Conservation (phyloP, 495 filamentous ascomycete species). For the Talaromyces nanjingensis region DNA sequence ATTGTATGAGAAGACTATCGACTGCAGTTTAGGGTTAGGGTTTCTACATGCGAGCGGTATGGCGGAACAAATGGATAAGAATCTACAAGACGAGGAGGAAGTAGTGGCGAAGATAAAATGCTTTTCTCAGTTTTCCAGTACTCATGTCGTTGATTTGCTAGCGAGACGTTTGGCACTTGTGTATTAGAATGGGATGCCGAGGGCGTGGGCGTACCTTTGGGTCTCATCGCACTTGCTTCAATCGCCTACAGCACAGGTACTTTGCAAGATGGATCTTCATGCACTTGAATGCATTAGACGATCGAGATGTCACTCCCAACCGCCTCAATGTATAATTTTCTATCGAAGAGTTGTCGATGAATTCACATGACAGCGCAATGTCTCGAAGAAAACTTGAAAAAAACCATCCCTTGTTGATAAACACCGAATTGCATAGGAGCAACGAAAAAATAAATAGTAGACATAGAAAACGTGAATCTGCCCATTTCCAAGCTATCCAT, state of each 20-base stretch:
- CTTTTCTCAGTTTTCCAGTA: no score
- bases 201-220: no score
- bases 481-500: constrained; percentile 3
- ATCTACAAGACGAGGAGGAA: no score
- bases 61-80: no score
- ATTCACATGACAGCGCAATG: background rate
- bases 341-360: background rate
- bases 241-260: background rate
- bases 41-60: no score
- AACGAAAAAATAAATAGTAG: constrained; percentile 7
- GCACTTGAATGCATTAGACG: background rate
- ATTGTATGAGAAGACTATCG: no score
- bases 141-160: no score
- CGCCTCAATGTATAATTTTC: background rate
- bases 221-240: no score
- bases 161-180: no score
- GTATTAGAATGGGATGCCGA: no score
- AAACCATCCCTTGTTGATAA: constrained; percentile 5
- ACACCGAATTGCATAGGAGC: constrained; percentile 5
- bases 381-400: background rate
- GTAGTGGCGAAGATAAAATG: no score
- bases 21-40: no score
- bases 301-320: background rate
- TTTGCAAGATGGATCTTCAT: background rate
- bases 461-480: constrained; percentile 7